These are phyloP conservation scores for Artemisia tridentata DNA, from an alignment of 129 eudicot species.

Conservation along the genomic window DNA sequence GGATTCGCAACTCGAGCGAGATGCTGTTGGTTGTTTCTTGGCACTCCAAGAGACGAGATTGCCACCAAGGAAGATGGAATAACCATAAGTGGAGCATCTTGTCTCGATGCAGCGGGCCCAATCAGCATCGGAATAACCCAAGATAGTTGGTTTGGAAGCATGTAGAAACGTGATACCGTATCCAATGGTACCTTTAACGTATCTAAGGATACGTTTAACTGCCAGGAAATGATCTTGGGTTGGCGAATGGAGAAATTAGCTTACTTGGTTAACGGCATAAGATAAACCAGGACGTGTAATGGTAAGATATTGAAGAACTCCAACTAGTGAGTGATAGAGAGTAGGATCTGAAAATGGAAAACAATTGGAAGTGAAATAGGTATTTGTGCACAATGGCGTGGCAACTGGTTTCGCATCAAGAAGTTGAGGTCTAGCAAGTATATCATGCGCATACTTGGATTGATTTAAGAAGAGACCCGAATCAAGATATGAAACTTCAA, in stretches of 20 bases:
- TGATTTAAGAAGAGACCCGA: neutral
- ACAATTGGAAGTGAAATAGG: neutral
- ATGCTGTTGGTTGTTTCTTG: conserved; percentile 4
- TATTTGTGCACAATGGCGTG: neutral
- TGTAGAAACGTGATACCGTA: neutral
- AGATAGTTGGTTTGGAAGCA: neutral
- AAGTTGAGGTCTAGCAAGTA: neutral
- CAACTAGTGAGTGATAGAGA: neutral
- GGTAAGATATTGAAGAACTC: neutral
- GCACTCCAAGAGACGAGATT: conserved; percentile 3
- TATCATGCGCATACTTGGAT: conserved; percentile 3
- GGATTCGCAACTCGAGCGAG: conserved; percentile 8
- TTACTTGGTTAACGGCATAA: neutral
- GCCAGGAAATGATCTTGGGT: neutral
- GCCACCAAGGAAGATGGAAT: conserved; percentile 2
- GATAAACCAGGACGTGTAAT: neutral
- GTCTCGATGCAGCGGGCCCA: too few species aligned
- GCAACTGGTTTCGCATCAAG: neutral
- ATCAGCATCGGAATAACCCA: too few species aligned
- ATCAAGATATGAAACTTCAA: neutral
- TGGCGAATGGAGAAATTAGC: neutral
- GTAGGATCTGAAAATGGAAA: neutral
- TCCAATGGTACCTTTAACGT: neutral
- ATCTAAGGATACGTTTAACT: neutral
- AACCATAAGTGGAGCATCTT: too few species aligned